Evolutionary conservation across 1,139 yeast genomes (phyloP), one percentile per base, ranked within the genome.

Genomic region (Meyerozyma guilliermondii): DNA sequence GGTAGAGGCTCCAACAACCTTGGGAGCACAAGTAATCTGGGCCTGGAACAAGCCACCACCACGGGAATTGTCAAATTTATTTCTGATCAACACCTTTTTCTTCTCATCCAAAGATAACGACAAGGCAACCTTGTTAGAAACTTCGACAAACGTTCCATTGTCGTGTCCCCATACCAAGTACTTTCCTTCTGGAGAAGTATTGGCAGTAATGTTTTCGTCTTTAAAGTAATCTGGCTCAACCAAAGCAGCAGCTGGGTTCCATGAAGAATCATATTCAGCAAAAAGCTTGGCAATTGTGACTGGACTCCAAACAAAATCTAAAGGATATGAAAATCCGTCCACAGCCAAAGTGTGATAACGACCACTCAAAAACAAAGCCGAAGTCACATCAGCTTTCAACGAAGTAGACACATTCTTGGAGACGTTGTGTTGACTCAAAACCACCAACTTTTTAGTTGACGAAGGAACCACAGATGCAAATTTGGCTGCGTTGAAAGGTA

Each of bases 111-210:
- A 71, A 3, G 95, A 81, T 50, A 87, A 72, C 17, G 89, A 72
- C 48, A 82, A 84, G 0, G 92, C 85, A 46, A 91, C 65, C 52
- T 80, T 80, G 39, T 81, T 74, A 22, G 89, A 81, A 39, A 83
- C 77, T 30, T 73, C 73, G 28, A 76, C 69, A 47, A 76, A 69
- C 39, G 68, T 65, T 35, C 81, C 74, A 54, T 78, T 75, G 59
- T 86, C 95, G 46, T 74, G 66, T 39, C 85, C 76, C 88, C 95
- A 84, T 59, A 83, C 76, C 46, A 79, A 66, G 58, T 68, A 82
- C 41, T 76, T 71, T 38, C 80, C 80, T 20, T 55, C 60, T 5
- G 77, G 67, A n/a, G 76, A 61, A 23, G 73, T 54, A 51, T 70
- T 70, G 24, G 76, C 76, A 26, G 71, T 68, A 40, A 68, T 43